These are phyloP conservation scores for Clathrus columnatus DNA, from an alignment of 768 basidiomycete species.

Conservation along the genomic window DNA sequence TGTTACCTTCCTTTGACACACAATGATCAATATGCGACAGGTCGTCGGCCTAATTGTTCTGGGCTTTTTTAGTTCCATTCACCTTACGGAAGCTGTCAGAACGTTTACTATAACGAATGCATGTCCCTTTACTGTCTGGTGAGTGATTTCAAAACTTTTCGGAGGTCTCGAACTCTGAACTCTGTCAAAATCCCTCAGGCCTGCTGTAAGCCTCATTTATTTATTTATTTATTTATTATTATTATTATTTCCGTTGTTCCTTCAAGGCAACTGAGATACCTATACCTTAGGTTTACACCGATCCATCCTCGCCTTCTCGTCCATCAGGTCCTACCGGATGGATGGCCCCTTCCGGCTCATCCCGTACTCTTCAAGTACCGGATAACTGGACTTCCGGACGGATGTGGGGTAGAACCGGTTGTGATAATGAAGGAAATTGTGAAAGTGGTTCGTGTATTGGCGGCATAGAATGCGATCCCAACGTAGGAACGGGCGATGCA, in stretches of 20 bases:
- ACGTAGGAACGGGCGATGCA: slow-evolving; percentile 44
- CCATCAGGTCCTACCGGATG: neutral
- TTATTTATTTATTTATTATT: slow-evolving; percentile 49
- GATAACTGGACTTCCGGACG: slow-evolving; percentile 58
- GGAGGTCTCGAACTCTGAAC: neutral
- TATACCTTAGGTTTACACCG: neutral
- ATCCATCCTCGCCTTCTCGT: no score
- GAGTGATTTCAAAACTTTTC: slow-evolving; percentile 10
- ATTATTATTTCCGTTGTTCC: slow-evolving; percentile 32
- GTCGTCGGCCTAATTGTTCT: no score
- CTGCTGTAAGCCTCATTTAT: no score
- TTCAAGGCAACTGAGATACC: slow-evolving; percentile 33
- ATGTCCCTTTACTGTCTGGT: slow-evolving; percentile 67
- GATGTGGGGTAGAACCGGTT: no score
- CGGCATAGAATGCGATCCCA: slow-evolving; percentile 28
- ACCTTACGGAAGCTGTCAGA: no score
- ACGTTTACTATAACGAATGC: slow-evolving; percentile 53
- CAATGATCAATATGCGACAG: no score
- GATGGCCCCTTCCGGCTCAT: slow-evolving; percentile 19
- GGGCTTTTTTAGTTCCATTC: no score
- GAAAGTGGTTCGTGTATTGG: no score
- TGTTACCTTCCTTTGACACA: no score
- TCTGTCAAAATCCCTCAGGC: slow-evolving; percentile 26
- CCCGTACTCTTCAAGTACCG: slow-evolving; percentile 44
- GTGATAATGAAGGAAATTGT: no score